Evolutionary conservation across 1,284 basidiomycete species (phyloP).

Genomic region (Ceratobasidium sp.): DNA sequence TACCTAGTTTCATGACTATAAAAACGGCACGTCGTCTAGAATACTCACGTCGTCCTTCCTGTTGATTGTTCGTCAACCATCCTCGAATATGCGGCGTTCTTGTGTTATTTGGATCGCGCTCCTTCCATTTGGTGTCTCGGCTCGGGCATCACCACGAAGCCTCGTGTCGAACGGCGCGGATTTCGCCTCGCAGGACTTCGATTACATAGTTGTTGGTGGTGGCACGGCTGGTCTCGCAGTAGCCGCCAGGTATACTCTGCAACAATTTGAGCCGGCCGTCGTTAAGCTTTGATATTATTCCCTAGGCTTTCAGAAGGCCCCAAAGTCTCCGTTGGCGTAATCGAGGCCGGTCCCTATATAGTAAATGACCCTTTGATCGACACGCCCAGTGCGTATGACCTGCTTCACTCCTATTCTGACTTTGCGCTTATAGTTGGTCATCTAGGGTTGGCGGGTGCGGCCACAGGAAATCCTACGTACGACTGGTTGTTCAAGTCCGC

Average conservation of each 20-base stretch:
- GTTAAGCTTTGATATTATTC: neutral
- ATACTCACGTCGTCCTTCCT: neutral
- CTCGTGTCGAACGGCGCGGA: neutral
- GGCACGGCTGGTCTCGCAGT: conserved; percentile 40
- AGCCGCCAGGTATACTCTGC: conserved; percentile 24
- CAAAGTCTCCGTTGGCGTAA: conserved; percentile 17
- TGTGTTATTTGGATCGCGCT: neutral
- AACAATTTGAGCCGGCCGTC: neutral
- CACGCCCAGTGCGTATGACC: conserved; percentile 18
- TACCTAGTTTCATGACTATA: no score
- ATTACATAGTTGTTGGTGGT: conserved; percentile 39
- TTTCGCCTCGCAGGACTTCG: conserved; percentile 14
- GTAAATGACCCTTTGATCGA: conserved; percentile 25
- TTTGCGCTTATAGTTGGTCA: neutral
- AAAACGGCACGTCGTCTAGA: no score
- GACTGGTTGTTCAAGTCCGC: conserved; percentile 50
- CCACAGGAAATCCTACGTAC: conserved; percentile 49
- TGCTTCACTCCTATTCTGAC: neutral
- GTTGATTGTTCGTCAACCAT: neutral
- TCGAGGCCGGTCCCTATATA: conserved; percentile 28
- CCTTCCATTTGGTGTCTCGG: neutral
- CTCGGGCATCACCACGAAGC: neutral
- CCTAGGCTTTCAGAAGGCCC: conserved; percentile 33
- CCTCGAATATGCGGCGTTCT: neutral
- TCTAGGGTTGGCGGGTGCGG: conserved; percentile 9